phyloP scores from a whole-genome alignment of 2,329 filamentous ascomycete genomes.

The Chalaropsis thielavioides region DNA sequence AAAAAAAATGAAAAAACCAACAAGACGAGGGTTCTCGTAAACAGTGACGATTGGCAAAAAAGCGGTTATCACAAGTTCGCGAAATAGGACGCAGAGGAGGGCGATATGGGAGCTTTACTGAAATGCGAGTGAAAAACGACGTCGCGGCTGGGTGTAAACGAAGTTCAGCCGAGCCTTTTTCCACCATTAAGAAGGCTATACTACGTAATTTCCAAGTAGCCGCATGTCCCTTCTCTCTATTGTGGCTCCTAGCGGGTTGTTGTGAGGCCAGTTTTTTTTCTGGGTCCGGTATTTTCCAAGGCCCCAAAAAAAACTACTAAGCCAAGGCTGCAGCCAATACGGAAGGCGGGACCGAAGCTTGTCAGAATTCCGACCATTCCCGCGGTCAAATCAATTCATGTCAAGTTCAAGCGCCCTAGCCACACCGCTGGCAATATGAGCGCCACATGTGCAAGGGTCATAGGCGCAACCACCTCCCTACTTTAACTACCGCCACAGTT shows the following conservation, averaged over 20 bases:
- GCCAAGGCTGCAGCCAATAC: slow-evolving; percentile 4
- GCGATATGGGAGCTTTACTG: not conserved
- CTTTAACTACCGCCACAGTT: not conserved
- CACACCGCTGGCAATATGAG: not conserved
- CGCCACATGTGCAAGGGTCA: not conserved
- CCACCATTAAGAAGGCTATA: not conserved
- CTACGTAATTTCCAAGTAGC: not conserved
- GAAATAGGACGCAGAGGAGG: slow-evolving; percentile 4
- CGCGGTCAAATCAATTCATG: slow-evolving; percentile 11
- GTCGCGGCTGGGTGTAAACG: slow-evolving; percentile 10
- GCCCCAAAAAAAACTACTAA: not conserved
- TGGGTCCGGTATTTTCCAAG: slow-evolving; percentile 15
- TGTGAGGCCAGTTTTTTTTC: slow-evolving; percentile 10
- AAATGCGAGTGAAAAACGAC: slow-evolving; percentile 15
- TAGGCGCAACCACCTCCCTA: slow-evolving; percentile 13
- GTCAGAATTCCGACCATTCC: slow-evolving; percentile 13
- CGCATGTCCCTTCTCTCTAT: not conserved
- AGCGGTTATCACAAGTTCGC: slow-evolving; percentile 7
- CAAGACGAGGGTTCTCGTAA: slow-evolving; percentile 13
- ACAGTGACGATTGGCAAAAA: slow-evolving; percentile 10
- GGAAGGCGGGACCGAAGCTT: slow-evolving; percentile 15
- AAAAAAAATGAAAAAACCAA: slow-evolving; percentile 16
- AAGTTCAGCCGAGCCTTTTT: slow-evolving; percentile 15
- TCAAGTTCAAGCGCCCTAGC: slow-evolving; percentile 9
- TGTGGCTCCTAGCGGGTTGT: not conserved